A percentile compares a stretch with the other conserved stretches of the same genome.
Conservation (phyloP, 2,329 filamentous ascomycete genomes). For the Colletotrichum plurivorum region DNA sequence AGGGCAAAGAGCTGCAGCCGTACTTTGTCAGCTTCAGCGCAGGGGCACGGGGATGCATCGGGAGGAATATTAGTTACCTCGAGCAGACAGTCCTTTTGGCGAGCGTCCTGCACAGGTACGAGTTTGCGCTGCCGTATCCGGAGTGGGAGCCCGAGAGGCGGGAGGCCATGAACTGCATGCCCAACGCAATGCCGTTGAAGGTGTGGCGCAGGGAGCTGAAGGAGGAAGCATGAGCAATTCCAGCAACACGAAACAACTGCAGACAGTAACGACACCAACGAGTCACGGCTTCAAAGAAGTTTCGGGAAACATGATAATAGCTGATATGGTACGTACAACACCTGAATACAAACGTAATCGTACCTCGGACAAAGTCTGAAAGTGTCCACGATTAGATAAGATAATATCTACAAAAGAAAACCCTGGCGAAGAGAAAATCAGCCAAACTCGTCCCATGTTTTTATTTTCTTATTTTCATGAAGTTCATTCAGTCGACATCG, state of each 20-base stretch:
- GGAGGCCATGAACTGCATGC: conserved; percentile 23
- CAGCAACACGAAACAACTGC: not conserved
- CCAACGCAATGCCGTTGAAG: conserved; percentile 22
- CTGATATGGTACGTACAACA: not conserved
- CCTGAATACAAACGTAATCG: not conserved
- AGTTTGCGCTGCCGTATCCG: conserved; percentile 47
- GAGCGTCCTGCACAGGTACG: conserved; percentile 57
- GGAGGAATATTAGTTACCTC: conserved; percentile 54
- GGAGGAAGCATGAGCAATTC: not conserved
- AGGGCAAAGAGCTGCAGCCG: conserved; percentile 53
- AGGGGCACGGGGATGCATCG: conserved; percentile 43
- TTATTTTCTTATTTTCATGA: not conserved
- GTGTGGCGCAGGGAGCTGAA: conserved; percentile 6
- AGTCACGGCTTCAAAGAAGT: not conserved
- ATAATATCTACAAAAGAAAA: conserved; percentile 3
- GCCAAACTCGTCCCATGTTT: not conserved
- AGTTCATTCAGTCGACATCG: not conserved
- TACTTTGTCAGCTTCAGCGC: conserved; percentile 55
- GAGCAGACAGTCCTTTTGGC: conserved; percentile 62
- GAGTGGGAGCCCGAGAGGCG: conserved; percentile 13
- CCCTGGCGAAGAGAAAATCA: not conserved
- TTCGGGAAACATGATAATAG: not conserved
- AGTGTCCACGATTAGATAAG: not conserved
- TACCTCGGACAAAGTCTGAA: not conserved
- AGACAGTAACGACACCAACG: not conserved